Conservation (phyloP, 306 rosid species). For the Albizia julibrissin region DNA sequence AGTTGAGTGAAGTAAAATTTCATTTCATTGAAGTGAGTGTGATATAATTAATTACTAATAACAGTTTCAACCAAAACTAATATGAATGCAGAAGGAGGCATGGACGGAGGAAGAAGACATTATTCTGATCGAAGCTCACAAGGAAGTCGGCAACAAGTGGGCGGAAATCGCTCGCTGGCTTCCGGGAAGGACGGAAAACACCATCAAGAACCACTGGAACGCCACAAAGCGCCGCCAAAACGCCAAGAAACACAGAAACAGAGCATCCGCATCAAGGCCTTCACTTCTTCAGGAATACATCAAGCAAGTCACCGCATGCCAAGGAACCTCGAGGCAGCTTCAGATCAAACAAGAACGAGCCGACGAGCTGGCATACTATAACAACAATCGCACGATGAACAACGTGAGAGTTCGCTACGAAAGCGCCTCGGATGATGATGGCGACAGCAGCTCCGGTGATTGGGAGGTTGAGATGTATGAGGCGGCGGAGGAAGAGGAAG, state of each 20-base stretch:
- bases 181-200: conserved; percentile 67
- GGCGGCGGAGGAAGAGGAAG: not conserved
- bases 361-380: not conserved
- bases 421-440: conserved; percentile 17
- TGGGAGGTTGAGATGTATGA: not conserved
- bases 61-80: not conserved
- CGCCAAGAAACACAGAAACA: conserved; percentile 39
- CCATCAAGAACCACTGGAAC: conserved; percentile 83
- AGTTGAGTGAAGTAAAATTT: not conserved
- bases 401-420: not conserved
- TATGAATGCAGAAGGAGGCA: conserved; percentile 60
- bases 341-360: not conserved
- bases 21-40: too few species aligned
- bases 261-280: not conserved
- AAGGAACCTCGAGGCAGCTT: not conserved
- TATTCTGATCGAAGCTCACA: conserved; percentile 60
- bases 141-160: conserved; percentile 68
- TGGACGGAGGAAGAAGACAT: conserved; percentile 77
- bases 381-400: not conserved
- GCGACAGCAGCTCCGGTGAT: not conserved
- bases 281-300: conserved; percentile 57
- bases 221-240: conserved; percentile 60
- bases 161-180: conserved; percentile 68
- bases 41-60: not conserved
- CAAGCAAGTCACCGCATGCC: conserved; percentile 20